Base-by-base conservation (phyloP, 768 basidiomycete genomes). In the Strobilomyces dryophilus region DNA sequence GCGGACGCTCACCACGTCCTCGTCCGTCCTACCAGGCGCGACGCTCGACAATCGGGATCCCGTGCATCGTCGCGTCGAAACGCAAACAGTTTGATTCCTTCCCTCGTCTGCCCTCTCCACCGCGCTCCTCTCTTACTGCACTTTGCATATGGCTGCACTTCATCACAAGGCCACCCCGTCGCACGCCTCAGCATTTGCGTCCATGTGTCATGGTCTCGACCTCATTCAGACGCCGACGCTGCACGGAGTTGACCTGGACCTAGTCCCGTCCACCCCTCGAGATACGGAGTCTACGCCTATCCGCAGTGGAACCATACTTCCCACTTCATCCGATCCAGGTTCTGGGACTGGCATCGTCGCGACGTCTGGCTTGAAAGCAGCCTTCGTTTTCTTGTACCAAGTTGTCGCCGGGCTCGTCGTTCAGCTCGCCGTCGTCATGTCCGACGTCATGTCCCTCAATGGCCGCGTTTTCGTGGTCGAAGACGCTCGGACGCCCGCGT, bases 61-160 rank as follows among this genome's bases (percentile, higher is more conserved):
- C 92, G 0, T 94, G 92, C 71, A 92, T 94, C 66, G 87, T 94
- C 57, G 81, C 89, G 4, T n/a, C n/a, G n/a, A n/a, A n/a, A n/a
- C n/a, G n/a, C n/a, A n/a, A n/a, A n/a, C n/a, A n/a, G 10, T 92
- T 94, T 78, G 21, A 6, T 34, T 43, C 17, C 32, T 43, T 44
- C 50, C 35, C 6, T 10, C 24, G 20, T 49, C 45, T 51, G 11
- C 35, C 24, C 39, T 49, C 17, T 37, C 4, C 20, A 7, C 40
- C 20, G 21, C 17, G 41, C 40, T 52, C 8, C n/a, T 39, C 26
- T 41, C 39, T 31, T 40, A 1, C 15, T 39, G 15, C 27, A 36
- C 26, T 47, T 39, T 52, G 26, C 41, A 12, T 31, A 62, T 61
- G 60, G 31, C 36, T 45, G 31, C 43, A 12, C 20, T 51, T 35